Evolutionary conservation across 305 asterid genomes (phyloP).

Genomic region (Stenogyne calaminthoides): DNA sequence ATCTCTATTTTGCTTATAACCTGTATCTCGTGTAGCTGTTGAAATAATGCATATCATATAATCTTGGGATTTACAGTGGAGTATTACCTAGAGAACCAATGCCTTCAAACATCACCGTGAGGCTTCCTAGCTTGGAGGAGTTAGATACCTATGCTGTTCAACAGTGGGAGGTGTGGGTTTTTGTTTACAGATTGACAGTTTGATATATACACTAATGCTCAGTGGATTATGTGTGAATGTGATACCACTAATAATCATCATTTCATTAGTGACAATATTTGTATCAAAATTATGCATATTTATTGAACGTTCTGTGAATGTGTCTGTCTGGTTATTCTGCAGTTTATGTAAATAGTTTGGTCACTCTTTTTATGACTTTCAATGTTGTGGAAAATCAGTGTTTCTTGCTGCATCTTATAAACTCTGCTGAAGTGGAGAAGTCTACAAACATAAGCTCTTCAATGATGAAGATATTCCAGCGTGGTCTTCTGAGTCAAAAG

Average conservation of each 20-base stretch:
- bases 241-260: slow-evolving; percentile 14
- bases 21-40: background rate
- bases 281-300: background rate
- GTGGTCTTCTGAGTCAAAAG: slow-evolving; percentile 92
- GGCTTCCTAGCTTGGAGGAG: slow-evolving; percentile 89
- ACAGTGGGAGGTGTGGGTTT: slow-evolving; percentile 91
- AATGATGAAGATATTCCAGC: slow-evolving; percentile 96
- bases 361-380: slow-evolving; percentile 48
- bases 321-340: slow-evolving; percentile 36
- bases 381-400: slow-evolving; percentile 59
- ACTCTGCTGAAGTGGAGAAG: slow-evolving; percentile 80
- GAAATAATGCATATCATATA: slow-evolving; percentile 26
- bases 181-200: slow-evolving; percentile 22
- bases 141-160: slow-evolving; percentile 83
- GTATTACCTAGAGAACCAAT: slow-evolving; percentile 93
- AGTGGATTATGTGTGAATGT: slow-evolving; percentile 9
- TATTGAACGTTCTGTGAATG: slow-evolving; percentile 14
- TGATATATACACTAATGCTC: slow-evolving; percentile 26
- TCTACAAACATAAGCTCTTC: slow-evolving; percentile 85
- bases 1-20: slow-evolving; percentile 7
- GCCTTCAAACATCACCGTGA: slow-evolving; percentile 76
- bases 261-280: background rate
- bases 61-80: slow-evolving; percentile 67
- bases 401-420: slow-evolving; percentile 95
- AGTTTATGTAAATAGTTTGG: slow-evolving; percentile 38